These are phyloP conservation scores for Halenospora varia DNA, from an alignment of 495 filamentous ascomycete genomes.

Conservation along the genomic window DNA sequence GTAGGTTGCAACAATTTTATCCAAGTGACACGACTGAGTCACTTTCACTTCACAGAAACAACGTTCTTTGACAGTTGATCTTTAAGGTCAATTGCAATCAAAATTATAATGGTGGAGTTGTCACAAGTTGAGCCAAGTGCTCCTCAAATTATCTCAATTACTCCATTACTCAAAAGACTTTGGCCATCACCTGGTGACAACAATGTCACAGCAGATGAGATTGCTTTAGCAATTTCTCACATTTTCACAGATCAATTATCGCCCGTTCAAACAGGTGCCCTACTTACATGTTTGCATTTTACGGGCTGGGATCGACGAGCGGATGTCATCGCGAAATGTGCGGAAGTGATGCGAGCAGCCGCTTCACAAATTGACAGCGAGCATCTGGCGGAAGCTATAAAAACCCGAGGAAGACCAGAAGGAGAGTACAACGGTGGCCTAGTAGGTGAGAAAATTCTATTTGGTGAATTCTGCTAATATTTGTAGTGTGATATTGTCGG, in stretches of 20 bases:
- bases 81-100: slow-evolving; percentile 1
- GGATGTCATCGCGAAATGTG: slow-evolving; percentile 76
- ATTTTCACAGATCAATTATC: slow-evolving; percentile 86
- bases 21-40: not conserved
- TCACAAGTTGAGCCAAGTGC: slow-evolving; percentile 16
- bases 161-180: slow-evolving; percentile 73
- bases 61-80: not conserved
- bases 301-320: slow-evolving; percentile 73
- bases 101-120: slow-evolving; percentile 2
- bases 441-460: slow-evolving; percentile 39
- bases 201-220: slow-evolving; percentile 68
- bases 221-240: slow-evolving; percentile 79
- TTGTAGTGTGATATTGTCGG: slow-evolving; percentile 88
- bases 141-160: slow-evolving; percentile 56
- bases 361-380: slow-evolving; percentile 61
- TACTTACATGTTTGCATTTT: slow-evolving; percentile 86
- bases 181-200: slow-evolving; percentile 55
- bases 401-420: slow-evolving; percentile 50
- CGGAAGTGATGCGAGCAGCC: slow-evolving; percentile 63
- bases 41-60: not conserved
- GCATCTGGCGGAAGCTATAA: slow-evolving; percentile 54
- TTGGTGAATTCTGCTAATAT: slow-evolving; percentile 10
- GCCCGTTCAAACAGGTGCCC: slow-evolving; percentile 74
- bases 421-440: slow-evolving; percentile 69
- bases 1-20: not conserved